These are phyloP conservation scores for Saccharomycopsis vini DNA, from an alignment of 805 yeast species.

Conservation along the genomic window DNA sequence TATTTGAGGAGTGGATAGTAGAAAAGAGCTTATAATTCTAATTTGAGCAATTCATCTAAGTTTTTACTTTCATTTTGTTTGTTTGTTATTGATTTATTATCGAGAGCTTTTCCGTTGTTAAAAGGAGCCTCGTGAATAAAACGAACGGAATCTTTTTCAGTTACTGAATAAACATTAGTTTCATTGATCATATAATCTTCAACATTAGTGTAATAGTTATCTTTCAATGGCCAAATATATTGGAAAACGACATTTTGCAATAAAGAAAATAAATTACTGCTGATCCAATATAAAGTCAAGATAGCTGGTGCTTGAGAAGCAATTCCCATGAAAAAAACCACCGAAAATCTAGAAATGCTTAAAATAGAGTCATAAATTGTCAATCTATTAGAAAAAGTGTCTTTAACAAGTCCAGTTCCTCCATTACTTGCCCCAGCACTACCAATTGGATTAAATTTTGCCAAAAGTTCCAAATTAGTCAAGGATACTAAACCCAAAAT, in stretches of 20 bases:
- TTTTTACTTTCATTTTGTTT: no score
- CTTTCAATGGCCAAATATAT: conserved; percentile 48
- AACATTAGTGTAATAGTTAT: conserved; percentile 32
- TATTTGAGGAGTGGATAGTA: no score
- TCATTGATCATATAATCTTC: conserved; percentile 4
- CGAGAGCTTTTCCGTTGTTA: no score
- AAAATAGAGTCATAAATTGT: conserved; percentile 56
- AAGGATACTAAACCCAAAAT: conserved; percentile 62
- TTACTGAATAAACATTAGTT: not conserved
- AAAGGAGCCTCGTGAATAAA: no score
- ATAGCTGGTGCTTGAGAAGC: conserved; percentile 83
- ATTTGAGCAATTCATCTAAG: no score
- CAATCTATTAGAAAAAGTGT: conserved; percentile 35
- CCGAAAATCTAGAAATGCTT: conserved; percentile 63
- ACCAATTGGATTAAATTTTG: conserved; percentile 18
- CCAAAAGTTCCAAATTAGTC: conserved; percentile 65
- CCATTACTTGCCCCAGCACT: conserved; percentile 25
- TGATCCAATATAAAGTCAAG: conserved; percentile 79
- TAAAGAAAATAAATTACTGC: conserved; percentile 72
- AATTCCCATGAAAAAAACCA: conserved; percentile 73
- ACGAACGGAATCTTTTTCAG: no score
- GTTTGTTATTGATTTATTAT: no score
- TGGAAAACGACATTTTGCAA: conserved; percentile 69
- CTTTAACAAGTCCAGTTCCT: conserved; percentile 23
- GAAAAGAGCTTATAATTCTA: no score